These are phyloP conservation scores for Cercospora beticola DNA, from an alignment of 2,329 filamentous ascomycete species.

Conservation along the genomic window DNA sequence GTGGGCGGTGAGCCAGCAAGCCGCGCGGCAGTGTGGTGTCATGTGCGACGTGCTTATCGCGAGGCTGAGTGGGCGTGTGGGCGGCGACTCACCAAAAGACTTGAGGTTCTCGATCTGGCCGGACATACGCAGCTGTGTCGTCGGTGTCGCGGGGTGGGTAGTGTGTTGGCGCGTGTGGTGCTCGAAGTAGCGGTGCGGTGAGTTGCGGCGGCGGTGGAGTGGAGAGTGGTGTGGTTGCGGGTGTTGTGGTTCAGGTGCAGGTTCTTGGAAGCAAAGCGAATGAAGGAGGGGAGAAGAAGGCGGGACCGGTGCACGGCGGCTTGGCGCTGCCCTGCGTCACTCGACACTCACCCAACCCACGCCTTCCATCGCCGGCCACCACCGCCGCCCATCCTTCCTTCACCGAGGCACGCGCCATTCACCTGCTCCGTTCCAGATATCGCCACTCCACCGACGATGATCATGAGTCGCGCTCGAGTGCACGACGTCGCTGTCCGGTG, in stretches of 20 bases:
- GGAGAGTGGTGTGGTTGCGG: conserved; percentile 8
- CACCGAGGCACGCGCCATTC: background rate
- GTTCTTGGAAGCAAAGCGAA: background rate
- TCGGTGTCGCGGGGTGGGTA: conserved; percentile 9
- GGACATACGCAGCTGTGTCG: conserved; percentile 27
- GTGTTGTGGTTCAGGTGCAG: conserved; percentile 4
- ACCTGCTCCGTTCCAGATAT: background rate
- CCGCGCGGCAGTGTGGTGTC: background rate
- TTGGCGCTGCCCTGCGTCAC: background rate
- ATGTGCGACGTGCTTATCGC: conserved; percentile 22
- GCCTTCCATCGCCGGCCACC: background rate
- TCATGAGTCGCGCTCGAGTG: background rate
- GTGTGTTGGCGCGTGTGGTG: background rate
- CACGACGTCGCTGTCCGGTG: background rate
- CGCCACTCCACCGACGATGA: background rate
- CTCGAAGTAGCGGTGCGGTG: conserved; percentile 8
- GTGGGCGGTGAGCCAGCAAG: background rate
- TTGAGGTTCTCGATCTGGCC: conserved; percentile 31
- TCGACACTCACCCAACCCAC: background rate
- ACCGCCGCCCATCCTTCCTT: background rate
- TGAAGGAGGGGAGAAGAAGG: conserved; percentile 1
- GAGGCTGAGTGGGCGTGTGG: conserved; percentile 17
- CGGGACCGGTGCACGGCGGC: background rate
- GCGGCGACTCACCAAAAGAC: conserved; percentile 27
- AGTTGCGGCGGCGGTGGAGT: conserved; percentile 12